phyloP scores from a whole-genome alignment of 768 basidiomycete genomes.

The Amanita subjunquillea region DNA sequence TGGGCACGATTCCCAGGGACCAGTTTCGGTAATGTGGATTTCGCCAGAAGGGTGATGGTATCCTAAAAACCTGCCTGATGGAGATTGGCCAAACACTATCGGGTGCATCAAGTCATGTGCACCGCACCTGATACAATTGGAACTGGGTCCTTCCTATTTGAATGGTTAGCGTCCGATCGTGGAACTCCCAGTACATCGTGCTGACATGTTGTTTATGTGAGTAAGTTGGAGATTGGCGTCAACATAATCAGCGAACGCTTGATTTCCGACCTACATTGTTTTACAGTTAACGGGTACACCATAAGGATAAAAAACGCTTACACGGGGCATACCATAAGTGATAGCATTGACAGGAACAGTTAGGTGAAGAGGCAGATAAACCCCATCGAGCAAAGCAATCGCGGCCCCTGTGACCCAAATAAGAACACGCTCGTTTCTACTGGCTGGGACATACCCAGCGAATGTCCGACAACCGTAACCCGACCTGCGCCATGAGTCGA shows the following conservation, averaged over 20 bases:
- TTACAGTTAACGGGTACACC: background rate
- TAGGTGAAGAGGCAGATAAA: conserved; percentile 45
- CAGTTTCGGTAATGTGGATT: conserved; percentile 37
- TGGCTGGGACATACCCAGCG: conserved; percentile 21
- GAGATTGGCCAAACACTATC: conserved; percentile 1
- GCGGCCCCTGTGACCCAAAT: conserved; percentile 31
- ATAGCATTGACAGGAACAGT: conserved; percentile 24
- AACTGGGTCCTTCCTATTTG: conserved; percentile 24
- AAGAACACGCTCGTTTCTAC: background rate
- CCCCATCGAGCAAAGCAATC: conserved; percentile 42
- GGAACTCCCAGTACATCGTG: background rate
- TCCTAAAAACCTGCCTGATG: conserved; percentile 24
- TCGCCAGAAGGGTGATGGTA: conserved; percentile 39
- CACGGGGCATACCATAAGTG: conserved; percentile 34
- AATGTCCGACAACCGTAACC: conserved; percentile 38
- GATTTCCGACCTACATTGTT: conserved; percentile 37
- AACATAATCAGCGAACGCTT: conserved; percentile 52
- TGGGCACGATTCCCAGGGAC: conserved; percentile 45
- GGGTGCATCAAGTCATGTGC: background rate
- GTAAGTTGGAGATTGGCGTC: conserved; percentile 38
- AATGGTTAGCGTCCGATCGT: background rate
- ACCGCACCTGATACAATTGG: conserved; percentile 28
- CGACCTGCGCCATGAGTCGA: conserved; percentile 20
- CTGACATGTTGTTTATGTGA: conserved; percentile 45
- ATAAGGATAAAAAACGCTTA: conserved; percentile 11